A percentile compares a stretch with the other conserved stretches of the same genome.
Conservation (phyloP, 768 basidiomycete species). For the Hericium alpestre region DNA sequence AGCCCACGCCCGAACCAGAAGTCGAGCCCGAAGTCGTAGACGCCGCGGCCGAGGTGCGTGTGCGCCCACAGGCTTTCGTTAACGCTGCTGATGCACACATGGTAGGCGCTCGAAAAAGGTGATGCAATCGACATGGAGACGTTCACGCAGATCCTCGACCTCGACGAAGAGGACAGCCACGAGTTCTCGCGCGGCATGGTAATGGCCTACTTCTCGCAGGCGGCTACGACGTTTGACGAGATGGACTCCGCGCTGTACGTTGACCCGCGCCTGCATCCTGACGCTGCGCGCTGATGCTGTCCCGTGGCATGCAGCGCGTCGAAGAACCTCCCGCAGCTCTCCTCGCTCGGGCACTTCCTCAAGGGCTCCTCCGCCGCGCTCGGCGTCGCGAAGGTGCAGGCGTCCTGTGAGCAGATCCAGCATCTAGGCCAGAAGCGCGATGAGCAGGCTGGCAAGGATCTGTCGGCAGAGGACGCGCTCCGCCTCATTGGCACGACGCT, state of each 20-base stretch:
- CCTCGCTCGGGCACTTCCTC: conserved; percentile 81
- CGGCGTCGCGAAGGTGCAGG: conserved; percentile 73
- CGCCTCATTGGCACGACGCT: conserved; percentile 6
- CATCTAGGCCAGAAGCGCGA: conserved; percentile 35
- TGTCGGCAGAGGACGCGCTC: conserved; percentile 4
- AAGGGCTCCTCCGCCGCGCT: conserved; percentile 96
- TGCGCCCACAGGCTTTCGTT: neutral
- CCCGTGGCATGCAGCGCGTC: neutral
- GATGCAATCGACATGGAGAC: conserved; percentile 65
- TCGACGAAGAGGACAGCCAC: conserved; percentile 73
- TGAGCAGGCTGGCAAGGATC: neutral
- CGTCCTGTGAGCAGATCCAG: conserved; percentile 85
- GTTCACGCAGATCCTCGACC: conserved; percentile 80
- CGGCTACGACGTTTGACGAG: conserved; percentile 56
- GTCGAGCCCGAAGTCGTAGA: neutral
- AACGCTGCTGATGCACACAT: too few relatives aligned
- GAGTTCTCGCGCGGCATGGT: conserved; percentile 79
- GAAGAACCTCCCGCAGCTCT: conserved; percentile 57
- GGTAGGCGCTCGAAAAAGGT: neutral
- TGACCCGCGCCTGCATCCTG: neutral
- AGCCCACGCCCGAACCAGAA: neutral
- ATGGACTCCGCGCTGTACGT: conserved; percentile 47
- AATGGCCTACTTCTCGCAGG: conserved; percentile 73
- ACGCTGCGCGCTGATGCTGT: neutral
- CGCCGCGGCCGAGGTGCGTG: neutral